Evolutionary conservation across 2,329 filamentous ascomycete genomes (phyloP).

Genomic region (Lizonia empirigonia): DNA sequence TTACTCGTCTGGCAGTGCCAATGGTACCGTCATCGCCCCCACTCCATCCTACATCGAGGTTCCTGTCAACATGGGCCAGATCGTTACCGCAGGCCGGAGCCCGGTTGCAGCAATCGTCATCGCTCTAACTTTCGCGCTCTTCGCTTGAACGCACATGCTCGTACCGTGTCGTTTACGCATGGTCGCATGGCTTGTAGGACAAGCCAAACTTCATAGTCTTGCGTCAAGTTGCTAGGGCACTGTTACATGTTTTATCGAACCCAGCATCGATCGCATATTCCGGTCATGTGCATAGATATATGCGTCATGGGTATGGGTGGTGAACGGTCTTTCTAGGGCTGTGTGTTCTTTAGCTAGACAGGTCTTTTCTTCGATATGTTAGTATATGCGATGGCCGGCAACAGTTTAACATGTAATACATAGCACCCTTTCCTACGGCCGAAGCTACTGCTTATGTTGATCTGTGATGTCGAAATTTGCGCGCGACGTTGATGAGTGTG

Average conservation of each 20-base stretch:
- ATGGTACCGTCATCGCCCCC: constrained; percentile 31
- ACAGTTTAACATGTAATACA: constrained; percentile 36
- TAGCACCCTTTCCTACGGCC: constrained; percentile 27
- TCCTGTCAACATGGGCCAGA: constrained; percentile 32
- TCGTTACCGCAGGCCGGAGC: constrained; percentile 29
- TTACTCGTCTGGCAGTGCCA: constrained; percentile 25
- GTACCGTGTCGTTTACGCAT: not conserved
- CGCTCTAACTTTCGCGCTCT: constrained; percentile 34
- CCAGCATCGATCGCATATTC: constrained; percentile 23
- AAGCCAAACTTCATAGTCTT: constrained; percentile 21
- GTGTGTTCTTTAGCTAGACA: constrained; percentile 33
- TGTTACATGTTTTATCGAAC: constrained; percentile 27
- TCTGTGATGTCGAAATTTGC: not conserved
- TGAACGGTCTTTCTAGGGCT: constrained; percentile 27
- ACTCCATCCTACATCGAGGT: constrained; percentile 32
- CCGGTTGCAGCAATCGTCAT: constrained; percentile 36
- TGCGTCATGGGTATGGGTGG: constrained; percentile 20
- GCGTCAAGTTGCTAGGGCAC: constrained; percentile 18
- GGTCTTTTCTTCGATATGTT: constrained; percentile 38
- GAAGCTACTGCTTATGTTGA: not conserved
- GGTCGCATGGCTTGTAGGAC: constrained; percentile 8
- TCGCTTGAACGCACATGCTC: constrained; percentile 24
- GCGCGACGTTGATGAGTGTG: not conserved
- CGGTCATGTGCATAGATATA: constrained; percentile 26
- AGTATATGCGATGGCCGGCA: constrained; percentile 33